Conservation (phyloP, 2,329 filamentous ascomycete genomes). For the Chaetothyriales sp. region DNA sequence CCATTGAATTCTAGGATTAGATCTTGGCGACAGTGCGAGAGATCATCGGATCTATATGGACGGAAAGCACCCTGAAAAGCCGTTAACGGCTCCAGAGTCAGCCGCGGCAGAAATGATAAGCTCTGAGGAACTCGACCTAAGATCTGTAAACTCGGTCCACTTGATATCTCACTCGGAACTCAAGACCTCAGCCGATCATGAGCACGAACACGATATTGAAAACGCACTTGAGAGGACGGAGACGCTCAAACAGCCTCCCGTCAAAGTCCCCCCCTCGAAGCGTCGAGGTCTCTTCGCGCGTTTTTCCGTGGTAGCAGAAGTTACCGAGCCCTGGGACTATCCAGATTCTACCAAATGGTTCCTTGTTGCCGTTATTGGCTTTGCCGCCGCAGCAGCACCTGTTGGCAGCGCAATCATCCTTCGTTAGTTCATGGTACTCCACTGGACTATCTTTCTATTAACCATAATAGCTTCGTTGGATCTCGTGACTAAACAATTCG, state of each 20-base stretch:
- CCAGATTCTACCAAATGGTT: conserved; percentile 65
- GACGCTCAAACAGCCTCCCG: conserved; percentile 25
- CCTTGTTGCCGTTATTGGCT: conserved; percentile 62
- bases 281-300: conserved; percentile 61
- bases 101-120: too few species aligned
- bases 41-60: not conserved
- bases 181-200: not conserved
- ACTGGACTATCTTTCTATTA: not conserved
- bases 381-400: conserved; percentile 64
- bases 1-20: not conserved
- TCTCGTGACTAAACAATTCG: conserved; percentile 48
- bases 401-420: conserved; percentile 77
- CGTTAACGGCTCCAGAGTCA: not conserved
- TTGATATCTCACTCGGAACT: not conserved
- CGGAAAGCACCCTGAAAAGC: not conserved
- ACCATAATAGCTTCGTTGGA: conserved; percentile 48
- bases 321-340: conserved; percentile 64
- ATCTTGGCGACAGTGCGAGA: not conserved
- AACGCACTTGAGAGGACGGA: conserved; percentile 15
- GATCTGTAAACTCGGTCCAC: not conserved
- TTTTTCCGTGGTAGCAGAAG: conserved; percentile 62
- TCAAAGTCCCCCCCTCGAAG: conserved; percentile 38
- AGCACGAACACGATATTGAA: conserved; percentile 9
- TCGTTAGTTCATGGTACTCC: conserved; percentile 39
- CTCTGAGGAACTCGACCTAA: not conserved